Evolutionary conservation across 108 stramenopile species (phyloP).

Genomic region (Stephanodiscus minutulus): DNA sequence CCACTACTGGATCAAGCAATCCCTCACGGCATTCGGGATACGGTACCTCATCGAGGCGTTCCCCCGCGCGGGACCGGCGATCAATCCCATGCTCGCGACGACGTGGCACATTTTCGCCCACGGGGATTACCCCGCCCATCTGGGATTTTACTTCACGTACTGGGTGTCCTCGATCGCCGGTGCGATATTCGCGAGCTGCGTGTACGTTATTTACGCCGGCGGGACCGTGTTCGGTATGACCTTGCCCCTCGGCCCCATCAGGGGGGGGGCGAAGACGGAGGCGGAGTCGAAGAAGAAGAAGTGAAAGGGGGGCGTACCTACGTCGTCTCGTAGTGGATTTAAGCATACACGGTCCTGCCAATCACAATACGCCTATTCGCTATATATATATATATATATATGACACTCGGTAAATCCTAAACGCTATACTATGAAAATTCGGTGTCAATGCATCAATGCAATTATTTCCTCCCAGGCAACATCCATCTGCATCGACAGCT

Average conservation of each 20-base stretch:
- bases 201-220: conserved; percentile 80
- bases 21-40: conserved; percentile 82
- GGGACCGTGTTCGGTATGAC: conserved; percentile 71
- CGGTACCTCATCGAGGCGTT: conserved; percentile 85
- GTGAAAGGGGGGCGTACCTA: conserved; percentile 3
- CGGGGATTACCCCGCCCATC: conserved; percentile 59
- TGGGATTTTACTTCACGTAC: conserved; percentile 83
- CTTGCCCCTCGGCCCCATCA: conserved; percentile 77
- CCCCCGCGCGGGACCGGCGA: conserved; percentile 84
- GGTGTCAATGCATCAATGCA: neutral
- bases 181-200: conserved; percentile 64
- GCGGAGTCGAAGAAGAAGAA: conserved; percentile 56
- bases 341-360: neutral
- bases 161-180: conserved; percentile 76
- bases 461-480: neutral
- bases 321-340: neutral
- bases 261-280: conserved; percentile 33
- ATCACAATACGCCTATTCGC: neutral
- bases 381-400: neutral
- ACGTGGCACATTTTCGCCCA: conserved; percentile 75
- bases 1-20: conserved; percentile 89
- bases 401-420: neutral
- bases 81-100: conserved; percentile 91
- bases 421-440: neutral
- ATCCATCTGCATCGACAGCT: neutral